These are phyloP conservation scores for Paxillus ammoniavirescens DNA, from an alignment of 768 basidiomycete genomes.

Conservation along the genomic window DNA sequence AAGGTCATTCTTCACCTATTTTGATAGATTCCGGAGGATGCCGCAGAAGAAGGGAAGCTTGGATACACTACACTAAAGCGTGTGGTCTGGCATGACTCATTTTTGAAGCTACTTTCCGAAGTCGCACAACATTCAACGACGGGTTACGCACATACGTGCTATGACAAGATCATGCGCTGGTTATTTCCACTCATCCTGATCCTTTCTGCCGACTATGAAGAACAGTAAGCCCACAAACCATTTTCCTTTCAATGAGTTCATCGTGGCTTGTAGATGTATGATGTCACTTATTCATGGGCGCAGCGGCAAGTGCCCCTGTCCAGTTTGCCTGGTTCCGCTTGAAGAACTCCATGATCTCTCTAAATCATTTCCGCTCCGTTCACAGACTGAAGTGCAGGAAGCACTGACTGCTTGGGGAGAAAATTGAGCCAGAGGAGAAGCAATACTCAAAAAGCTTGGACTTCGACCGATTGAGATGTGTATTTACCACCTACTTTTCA, in stretches of 20 bases:
- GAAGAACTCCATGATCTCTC: constrained; percentile 24
- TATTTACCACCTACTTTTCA: no score
- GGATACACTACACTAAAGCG: constrained; percentile 33
- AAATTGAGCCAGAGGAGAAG: constrained; percentile 16
- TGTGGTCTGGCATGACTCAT: constrained; percentile 38
- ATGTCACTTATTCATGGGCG: constrained; percentile 38
- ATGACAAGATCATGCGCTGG: constrained; percentile 19
- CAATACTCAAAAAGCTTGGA: constrained; percentile 17
- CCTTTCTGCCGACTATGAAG: constrained; percentile 43
- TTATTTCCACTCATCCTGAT: constrained; percentile 40
- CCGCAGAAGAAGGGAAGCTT: constrained; percentile 27
- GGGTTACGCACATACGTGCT: constrained; percentile 25
- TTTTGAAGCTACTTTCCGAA: constrained; percentile 29
- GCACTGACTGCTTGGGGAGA: neutral
- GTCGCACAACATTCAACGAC: constrained; percentile 10
- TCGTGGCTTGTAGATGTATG: constrained; percentile 25
- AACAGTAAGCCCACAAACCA: constrained; percentile 35
- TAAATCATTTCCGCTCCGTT: constrained; percentile 13
- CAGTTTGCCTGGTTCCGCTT: constrained; percentile 35
- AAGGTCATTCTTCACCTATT: neutral
- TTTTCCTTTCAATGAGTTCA: no score
- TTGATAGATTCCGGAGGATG: constrained; percentile 32
- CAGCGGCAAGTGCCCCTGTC: constrained; percentile 33
- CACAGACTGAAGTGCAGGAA: constrained; percentile 10
- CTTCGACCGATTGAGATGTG: constrained; percentile 15